These are phyloP conservation scores for Yarrowia keelungensis DNA, from an alignment of 805 yeast species.

Conservation along the genomic window DNA sequence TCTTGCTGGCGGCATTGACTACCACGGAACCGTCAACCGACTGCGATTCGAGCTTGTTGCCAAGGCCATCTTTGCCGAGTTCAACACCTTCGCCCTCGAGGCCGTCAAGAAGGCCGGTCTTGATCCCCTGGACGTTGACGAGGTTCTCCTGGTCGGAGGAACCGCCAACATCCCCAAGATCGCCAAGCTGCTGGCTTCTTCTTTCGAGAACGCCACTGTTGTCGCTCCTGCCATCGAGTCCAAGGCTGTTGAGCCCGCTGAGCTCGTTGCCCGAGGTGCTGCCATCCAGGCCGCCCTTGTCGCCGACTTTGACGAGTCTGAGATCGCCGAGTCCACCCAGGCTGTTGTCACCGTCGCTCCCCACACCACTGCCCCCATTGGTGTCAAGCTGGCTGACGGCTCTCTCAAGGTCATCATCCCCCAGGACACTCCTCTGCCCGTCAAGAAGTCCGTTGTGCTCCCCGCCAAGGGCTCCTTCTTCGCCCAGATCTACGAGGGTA, in stretches of 20 bases:
- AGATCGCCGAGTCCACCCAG: constrained; percentile 82
- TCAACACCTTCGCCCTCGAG: constrained; percentile 76
- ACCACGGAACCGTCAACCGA: constrained; percentile 91
- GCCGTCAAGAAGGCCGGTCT: constrained; percentile 82
- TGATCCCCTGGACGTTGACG: constrained; percentile 86
- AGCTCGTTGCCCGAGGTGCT: constrained; percentile 90
- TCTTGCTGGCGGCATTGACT: constrained; percentile 91
- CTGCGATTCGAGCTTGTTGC: constrained; percentile 89
- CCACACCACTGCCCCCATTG: constrained; percentile 83
- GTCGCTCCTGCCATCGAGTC: constrained; percentile 76
- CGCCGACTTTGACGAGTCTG: constrained; percentile 80
- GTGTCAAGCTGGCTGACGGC: constrained; percentile 77
- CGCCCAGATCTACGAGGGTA: constrained; percentile 83
- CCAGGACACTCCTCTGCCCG: constrained; percentile 89
- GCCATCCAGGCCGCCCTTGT: constrained; percentile 92
- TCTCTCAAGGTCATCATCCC: constrained; percentile 75
- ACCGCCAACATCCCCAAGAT: constrained; percentile 91
- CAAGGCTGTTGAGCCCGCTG: constrained; percentile 86
- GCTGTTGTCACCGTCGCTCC: constrained; percentile 88
- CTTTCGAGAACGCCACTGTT: constrained; percentile 71
- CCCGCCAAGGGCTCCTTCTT: constrained; percentile 67
- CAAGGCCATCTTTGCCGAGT: constrained; percentile 75
- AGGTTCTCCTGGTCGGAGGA: constrained; percentile 93
- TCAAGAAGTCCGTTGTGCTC: constrained; percentile 74
- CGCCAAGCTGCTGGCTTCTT: constrained; percentile 69